Conservation (phyloP, 2,329 filamentous ascomycete species). For the Penicillium sp. region DNA sequence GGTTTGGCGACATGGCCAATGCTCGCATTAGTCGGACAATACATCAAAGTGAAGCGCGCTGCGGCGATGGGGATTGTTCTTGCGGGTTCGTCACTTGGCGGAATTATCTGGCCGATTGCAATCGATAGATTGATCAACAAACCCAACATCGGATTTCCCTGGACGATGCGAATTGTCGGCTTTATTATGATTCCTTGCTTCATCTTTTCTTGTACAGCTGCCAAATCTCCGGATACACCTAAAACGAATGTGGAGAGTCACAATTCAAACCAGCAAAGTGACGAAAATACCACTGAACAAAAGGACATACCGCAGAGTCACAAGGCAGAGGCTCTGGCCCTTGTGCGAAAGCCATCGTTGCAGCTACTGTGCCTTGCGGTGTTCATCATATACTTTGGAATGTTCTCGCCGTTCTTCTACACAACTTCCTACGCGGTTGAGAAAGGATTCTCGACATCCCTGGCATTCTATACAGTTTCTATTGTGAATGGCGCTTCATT, state of each 20-base stretch:
- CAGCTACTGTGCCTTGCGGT: conserved; percentile 34
- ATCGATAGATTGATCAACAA: conserved; percentile 33
- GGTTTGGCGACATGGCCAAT: conserved; percentile 32
- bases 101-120: conserved; percentile 38
- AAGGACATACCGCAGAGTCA: background rate
- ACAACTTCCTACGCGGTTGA: conserved; percentile 32
- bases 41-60: conserved; percentile 32
- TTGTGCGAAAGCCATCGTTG: conserved; percentile 25
- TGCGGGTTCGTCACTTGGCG: conserved; percentile 37
- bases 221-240: conserved; percentile 7
- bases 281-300: background rate
- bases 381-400: conserved; percentile 40
- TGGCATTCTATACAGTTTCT: conserved; percentile 42
- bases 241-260: background rate
- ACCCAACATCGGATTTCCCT: conserved; percentile 31
- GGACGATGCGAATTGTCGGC: conserved; percentile 42
- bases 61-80: conserved; percentile 36
- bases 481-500: conserved; percentile 42
- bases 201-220: conserved; percentile 29
- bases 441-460: conserved; percentile 29
- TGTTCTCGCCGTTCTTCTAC: conserved; percentile 45
- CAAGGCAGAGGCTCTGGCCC: conserved; percentile 6
- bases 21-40: conserved; percentile 32
- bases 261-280: background rate
- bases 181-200: conserved; percentile 45